A percentile compares a stretch with the other conserved stretches of the same genome.
Evolutionary conservation across 2,329 filamentous ascomycete genomes (phyloP).

Genomic region (Aspergillus jensenii): DNA sequence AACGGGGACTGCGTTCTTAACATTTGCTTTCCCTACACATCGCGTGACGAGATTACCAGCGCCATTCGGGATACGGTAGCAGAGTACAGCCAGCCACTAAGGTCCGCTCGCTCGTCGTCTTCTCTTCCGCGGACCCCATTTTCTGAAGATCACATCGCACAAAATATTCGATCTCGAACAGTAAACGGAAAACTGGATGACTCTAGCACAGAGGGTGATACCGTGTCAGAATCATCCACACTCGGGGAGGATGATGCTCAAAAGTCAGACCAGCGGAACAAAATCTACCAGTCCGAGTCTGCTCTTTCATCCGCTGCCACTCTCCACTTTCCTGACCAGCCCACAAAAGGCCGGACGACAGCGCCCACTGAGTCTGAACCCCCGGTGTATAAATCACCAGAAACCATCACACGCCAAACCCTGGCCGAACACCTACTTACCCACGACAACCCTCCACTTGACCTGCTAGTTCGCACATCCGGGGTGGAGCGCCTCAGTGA

Average conservation of each 20-base stretch:
- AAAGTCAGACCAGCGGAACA: slow-evolving; percentile 21
- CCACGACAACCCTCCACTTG: slow-evolving; percentile 77
- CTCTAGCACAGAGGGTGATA: slow-evolving; percentile 50
- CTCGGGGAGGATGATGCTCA: slow-evolving; percentile 44
- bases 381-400: slow-evolving; percentile 66
- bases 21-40: slow-evolving; percentile 97
- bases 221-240: slow-evolving; percentile 41
- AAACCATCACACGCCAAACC: slow-evolving; percentile 80
- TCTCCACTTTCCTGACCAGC: slow-evolving; percentile 42
- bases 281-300: slow-evolving; percentile 32
- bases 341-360: slow-evolving; percentile 35
- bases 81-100: slow-evolving; percentile 75
- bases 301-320: slow-evolving; percentile 49
- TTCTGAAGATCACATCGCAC: slow-evolving; percentile 81
- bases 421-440: slow-evolving; percentile 88
- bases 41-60: slow-evolving; percentile 88
- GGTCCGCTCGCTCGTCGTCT: slow-evolving; percentile 36
- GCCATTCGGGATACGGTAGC: slow-evolving; percentile 84
- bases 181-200: slow-evolving; percentile 31
- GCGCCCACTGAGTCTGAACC: slow-evolving; percentile 29
- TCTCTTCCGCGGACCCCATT: slow-evolving; percentile 63
- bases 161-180: slow-evolving; percentile 74
- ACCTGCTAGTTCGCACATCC: slow-evolving; percentile 88
- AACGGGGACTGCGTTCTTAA: slow-evolving; percentile 83
- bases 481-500: slow-evolving; percentile 91